Percentiles rank a stretch among this genome's conserved stretches.
Conservation (phyloP, 306 rosid species). For the Ormosia emarginata region DNA sequence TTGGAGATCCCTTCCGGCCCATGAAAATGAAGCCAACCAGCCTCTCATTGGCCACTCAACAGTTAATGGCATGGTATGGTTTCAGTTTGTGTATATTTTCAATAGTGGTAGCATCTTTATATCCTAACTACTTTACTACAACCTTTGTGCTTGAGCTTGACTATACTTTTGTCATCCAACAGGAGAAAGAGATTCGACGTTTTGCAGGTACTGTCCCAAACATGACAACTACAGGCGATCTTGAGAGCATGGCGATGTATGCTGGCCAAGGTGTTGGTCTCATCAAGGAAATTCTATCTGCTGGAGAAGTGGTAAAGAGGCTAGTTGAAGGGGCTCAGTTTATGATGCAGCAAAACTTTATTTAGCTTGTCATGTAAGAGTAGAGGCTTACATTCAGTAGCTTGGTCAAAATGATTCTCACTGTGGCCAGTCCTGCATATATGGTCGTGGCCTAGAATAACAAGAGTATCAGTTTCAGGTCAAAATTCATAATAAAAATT, state of each 20-base stretch:
- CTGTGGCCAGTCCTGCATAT: not conserved
- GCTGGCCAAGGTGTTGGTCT: constrained; percentile 81
- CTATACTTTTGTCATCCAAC: not conserved
- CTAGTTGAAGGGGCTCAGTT: constrained; percentile 75
- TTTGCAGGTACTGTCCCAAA: constrained; percentile 77
- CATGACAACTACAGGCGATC: constrained; percentile 51
- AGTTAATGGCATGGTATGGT: constrained; percentile 67
- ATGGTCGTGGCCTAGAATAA: not conserved
- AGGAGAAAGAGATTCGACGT: constrained; percentile 61
- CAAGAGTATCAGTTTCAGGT: not conserved
- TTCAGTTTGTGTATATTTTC: not conserved
- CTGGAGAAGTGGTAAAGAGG: constrained; percentile 61
- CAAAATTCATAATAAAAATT: not conserved
- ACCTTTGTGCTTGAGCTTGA: not conserved
- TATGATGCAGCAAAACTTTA: constrained; percentile 41
- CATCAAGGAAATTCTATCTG: constrained; percentile 63
- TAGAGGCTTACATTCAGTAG: not conserved
- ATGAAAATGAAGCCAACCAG: constrained; percentile 59
- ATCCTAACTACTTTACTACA: not conserved
- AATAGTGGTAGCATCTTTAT: not conserved
- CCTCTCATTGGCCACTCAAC: constrained; percentile 66
- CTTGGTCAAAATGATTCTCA: not conserved
- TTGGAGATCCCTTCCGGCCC: constrained; percentile 58
- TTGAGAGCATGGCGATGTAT: constrained; percentile 87
- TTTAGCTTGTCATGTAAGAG: not conserved